Conservation (phyloP, 768 basidiomycete species). For the Amanita rimosa region DNA sequence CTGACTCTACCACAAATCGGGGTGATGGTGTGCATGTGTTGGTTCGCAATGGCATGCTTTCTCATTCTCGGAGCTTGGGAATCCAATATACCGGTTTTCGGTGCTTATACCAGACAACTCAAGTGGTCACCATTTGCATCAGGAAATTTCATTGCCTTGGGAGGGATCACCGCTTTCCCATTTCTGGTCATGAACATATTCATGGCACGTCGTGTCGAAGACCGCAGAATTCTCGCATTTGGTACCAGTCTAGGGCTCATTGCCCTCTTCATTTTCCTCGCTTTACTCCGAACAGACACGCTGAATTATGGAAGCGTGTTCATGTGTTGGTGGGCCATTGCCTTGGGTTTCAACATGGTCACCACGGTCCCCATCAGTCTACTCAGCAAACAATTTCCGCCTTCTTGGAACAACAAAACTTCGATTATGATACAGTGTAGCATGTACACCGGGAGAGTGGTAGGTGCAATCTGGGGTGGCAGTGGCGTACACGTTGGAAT, state of each 20-base stretch:
- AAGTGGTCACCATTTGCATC: constrained; percentile 51
- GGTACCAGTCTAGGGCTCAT: constrained; percentile 39
- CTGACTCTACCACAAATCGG: constrained; percentile 20
- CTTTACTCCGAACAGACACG: constrained; percentile 26
- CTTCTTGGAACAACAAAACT: constrained; percentile 43
- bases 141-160: constrained; percentile 63
- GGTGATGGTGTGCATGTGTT: constrained; percentile 56
- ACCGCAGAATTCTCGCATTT: constrained; percentile 43
- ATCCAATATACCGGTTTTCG: constrained; percentile 54
- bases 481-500: constrained; percentile 51
- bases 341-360: constrained; percentile 65
- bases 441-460: constrained; percentile 52
- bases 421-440: constrained; percentile 58
- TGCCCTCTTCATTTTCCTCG: constrained; percentile 42
- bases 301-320: constrained; percentile 39
- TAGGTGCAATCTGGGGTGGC: constrained; percentile 60
- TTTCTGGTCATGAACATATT: constrained; percentile 55
- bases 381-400: constrained; percentile 58
- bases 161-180: constrained; percentile 49
- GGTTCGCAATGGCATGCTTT: constrained; percentile 61
- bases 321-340: constrained; percentile 45
- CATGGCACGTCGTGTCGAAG: constrained; percentile 46
- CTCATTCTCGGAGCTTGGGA: constrained; percentile 65
- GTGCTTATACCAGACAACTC: constrained; percentile 28
- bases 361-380: constrained; percentile 58